Evolutionary conservation across 2,329 filamentous ascomycete genomes (phyloP).

Genomic region (Nannizziopsis barbatae): DNA sequence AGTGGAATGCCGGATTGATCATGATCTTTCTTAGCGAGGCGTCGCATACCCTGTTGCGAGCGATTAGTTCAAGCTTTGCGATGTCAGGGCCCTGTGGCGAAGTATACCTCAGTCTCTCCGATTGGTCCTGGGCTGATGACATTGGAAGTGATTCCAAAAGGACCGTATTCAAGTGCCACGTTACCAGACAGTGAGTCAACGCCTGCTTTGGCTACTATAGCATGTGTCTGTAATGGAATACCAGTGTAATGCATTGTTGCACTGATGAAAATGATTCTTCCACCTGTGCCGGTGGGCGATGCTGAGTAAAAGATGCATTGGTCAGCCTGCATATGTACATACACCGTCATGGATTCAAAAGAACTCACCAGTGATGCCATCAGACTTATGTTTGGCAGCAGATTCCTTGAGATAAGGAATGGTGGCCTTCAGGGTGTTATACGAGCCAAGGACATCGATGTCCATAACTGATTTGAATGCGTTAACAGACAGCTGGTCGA

Average conservation of each 20-base stretch:
- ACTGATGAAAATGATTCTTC: constrained; percentile 79
- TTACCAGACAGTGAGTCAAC: constrained; percentile 74
- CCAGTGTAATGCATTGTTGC: constrained; percentile 88
- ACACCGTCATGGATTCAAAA: background rate
- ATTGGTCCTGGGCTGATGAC: constrained; percentile 83
- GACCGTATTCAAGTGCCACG: constrained; percentile 80
- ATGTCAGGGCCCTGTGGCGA: background rate
- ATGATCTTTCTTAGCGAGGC: constrained; percentile 46
- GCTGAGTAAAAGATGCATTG: constrained; percentile 19
- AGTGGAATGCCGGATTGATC: constrained; percentile 51
- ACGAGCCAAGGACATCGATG: constrained; percentile 88
- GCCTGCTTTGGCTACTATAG: constrained; percentile 81
- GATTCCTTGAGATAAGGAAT: constrained; percentile 69
- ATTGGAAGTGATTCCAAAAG: constrained; percentile 75
- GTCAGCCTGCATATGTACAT: background rate
- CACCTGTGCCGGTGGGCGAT: constrained; percentile 50
- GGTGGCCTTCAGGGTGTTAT: constrained; percentile 88
- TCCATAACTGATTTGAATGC: constrained; percentile 94
- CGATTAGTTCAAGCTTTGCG: background rate
- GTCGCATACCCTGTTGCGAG: constrained; percentile 47
- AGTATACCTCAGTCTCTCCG: constrained; percentile 56
- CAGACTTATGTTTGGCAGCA: constrained; percentile 50
- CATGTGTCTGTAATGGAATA: constrained; percentile 74
- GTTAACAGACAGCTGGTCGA: constrained; percentile 70
- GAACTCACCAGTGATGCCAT: constrained; percentile 43